These are phyloP conservation scores for Bryopsis sp. DNA, from an alignment of 139 green algal genomes.

Conservation along the genomic window DNA sequence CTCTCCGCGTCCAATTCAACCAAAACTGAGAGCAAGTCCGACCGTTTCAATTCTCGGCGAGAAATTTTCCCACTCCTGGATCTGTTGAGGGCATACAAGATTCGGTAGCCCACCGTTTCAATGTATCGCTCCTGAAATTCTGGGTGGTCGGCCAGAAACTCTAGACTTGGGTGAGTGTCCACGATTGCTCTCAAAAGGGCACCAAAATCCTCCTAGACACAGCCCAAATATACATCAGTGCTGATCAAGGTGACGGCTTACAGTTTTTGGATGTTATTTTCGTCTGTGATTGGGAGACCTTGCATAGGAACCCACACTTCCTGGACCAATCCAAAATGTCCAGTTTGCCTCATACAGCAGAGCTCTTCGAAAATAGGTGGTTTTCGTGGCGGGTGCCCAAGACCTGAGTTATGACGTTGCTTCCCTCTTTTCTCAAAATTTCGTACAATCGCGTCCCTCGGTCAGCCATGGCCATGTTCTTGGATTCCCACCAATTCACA, in stretches of 20 bases:
- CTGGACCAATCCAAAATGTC: too few relatives aligned
- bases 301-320: neutral
- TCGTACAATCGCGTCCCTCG: constrained; percentile 28
- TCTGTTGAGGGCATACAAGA: constrained; percentile 91
- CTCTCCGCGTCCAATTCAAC: constrained; percentile 78
- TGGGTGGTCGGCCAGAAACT: constrained; percentile 91
- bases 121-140: constrained; percentile 93
- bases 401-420: constrained; percentile 20
- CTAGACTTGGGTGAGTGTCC: constrained; percentile 84
- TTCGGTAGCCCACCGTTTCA: constrained; percentile 95
- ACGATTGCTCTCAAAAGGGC: constrained; percentile 79
- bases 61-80: constrained; percentile 61
- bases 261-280: neutral
- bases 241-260: neutral
- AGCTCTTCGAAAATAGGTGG: too few relatives aligned
- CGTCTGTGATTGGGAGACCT: neutral
- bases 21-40: constrained; percentile 78
- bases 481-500: constrained; percentile 29
- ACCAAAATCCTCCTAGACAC: constrained; percentile 61
- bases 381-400: too few relatives aligned
- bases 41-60: constrained; percentile 73
- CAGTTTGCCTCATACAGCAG: too few relatives aligned
- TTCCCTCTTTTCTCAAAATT: constrained; percentile 35
- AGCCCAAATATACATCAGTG: neutral
- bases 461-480: constrained; percentile 23